These are phyloP conservation scores for Dioscorea alata DNA, from an alignment of 106 monocot genomes.

Conservation along the genomic window DNA sequence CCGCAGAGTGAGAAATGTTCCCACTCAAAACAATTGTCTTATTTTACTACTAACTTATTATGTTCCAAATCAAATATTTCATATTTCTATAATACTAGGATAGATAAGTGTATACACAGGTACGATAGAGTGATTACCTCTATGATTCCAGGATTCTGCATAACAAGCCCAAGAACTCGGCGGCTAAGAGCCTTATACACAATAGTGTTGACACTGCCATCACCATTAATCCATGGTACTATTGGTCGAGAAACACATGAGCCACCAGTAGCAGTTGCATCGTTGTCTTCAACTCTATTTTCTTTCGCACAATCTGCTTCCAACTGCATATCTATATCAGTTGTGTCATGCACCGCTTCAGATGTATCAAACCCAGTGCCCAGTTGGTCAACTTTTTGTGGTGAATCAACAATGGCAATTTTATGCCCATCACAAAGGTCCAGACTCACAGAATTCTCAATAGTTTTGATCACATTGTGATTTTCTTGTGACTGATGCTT, in stretches of 20 bases:
- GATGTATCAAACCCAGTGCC: neutral
- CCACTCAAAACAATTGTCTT: too few relatives aligned
- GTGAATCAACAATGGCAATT: slow-evolving; percentile 29
- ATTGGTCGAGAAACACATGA: slow-evolving; percentile 35
- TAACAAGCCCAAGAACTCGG: slow-evolving; percentile 71
- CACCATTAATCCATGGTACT: slow-evolving; percentile 89
- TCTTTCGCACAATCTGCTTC: slow-evolving; percentile 9
- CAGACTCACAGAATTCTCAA: slow-evolving; percentile 4
- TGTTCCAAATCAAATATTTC: too few relatives aligned
- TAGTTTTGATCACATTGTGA: slow-evolving; percentile 2
- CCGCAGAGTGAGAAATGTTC: too few relatives aligned
- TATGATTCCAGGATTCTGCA: slow-evolving; percentile 89
- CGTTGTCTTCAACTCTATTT: slow-evolving; percentile 7
- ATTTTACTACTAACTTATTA: too few relatives aligned
- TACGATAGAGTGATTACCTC: slow-evolving; percentile 46
- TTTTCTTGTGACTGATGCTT: slow-evolving; percentile 6
- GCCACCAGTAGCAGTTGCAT: slow-evolving; percentile 6
- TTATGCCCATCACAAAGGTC: slow-evolving; percentile 36
- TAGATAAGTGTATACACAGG: too few relatives aligned
- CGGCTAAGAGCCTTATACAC: slow-evolving; percentile 76
- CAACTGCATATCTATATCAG: slow-evolving; percentile 2
- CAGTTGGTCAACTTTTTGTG: slow-evolving; percentile 2
- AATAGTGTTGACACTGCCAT: slow-evolving; percentile 65
- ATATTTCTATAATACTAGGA: too few relatives aligned
- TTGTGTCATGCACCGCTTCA: neutral